Evolutionary conservation across 768 basidiomycete genomes (phyloP), one percentile per base, ranked within the genome.

Genomic region (Russula sp.): DNA sequence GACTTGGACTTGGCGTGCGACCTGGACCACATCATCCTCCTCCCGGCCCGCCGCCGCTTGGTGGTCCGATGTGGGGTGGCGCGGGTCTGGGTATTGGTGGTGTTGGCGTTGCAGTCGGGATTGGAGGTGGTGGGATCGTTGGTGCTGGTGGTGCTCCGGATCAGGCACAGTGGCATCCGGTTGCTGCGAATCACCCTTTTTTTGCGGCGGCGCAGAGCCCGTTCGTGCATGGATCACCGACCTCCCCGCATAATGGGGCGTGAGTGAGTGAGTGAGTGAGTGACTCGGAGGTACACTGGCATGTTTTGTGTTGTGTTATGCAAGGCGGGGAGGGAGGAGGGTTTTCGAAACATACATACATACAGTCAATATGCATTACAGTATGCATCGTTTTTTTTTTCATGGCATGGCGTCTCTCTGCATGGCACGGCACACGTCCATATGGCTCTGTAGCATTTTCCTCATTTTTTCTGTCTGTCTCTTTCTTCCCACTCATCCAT

Each of bases 231-330:
- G 66, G 66, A 20, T 67, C 67, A 24, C 67, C 67, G 36, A 67
- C 61, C n/a, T 51, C 67, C n/a, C 67, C 67, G 28, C 67, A 67
- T 32, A 67, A 67, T 44, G 67, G 67, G 20, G 64, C 64, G 59
- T 65, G 50, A 61, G 40, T 13, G 26, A 6, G 4, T 13, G 50
- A 26, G n/a, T 2, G 32, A n/a, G 18, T 5, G 18, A 32, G 28
- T 28, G 28, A 28, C 2, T 2, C 28, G n/a, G n/a, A 28, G 32
- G 32, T 9, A 34, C 10, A 3, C 34, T n/a, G 20, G 10, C 16
- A 13, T 7, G 32, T 32, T n/a, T n/a, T n/a, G n/a, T n/a, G n/a
- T n/a, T n/a, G 6, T 32, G 18, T 20, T n/a, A 22, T 11, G 26
- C n/a, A n/a, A 34, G 13, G 32, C n/a, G n/a, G n/a, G 18, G 34